Base-by-base conservation (phyloP, 108 stramenopile genomes). In the Aurantiochytrium sp. region DNA sequence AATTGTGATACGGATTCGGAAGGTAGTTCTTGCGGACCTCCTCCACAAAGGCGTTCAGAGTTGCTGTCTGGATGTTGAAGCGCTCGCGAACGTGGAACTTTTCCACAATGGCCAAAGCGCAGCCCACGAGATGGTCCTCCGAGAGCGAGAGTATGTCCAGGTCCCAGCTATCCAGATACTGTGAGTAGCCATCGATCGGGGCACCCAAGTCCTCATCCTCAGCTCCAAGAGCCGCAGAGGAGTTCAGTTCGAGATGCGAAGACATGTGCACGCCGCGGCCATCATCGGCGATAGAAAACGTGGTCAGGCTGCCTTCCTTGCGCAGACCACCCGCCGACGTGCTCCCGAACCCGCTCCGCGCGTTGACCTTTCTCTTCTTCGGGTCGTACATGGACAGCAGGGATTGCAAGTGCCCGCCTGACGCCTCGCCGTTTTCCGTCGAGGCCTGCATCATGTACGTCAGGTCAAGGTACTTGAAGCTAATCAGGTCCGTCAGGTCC, bases 1-100 rank as follows among this genome's bases (percentile, higher is more conserved):
- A 81, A 48, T 81, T 81, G 39, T 81, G 73, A 24, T 81, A 81
- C n/a, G 73, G 45, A 24, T 81, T 81, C 12, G 39, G 39, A n/a
- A 81, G 73, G 24, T 81, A 81, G 2, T 48, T 48, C 30, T 48
- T 41, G 45, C 73, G 73, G 6, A 81, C 73, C 73, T 81, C 73
- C 19, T 48, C 73, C 6, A 81, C 45, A 30, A 81, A 81, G 6
- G 39, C n/a, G 12, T 41, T 6, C 3, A 3, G 36, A 6, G 39
- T 81, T 6, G 39, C n/a, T 17, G 39, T 1, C 42, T 81, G 50
- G 42, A 81, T 42, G 12, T 42, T 5, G 24, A 39, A 81, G 0
- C 30, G n/a, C 6, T 41, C 39, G 24, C 6, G 73, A 1, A 81
- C n/a, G 21, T 81, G 42, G 24, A 81, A 81, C 45, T 48, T 41